Conservation (phyloP, 768 basidiomycete genomes). For the Lenzites betulinus region DNA sequence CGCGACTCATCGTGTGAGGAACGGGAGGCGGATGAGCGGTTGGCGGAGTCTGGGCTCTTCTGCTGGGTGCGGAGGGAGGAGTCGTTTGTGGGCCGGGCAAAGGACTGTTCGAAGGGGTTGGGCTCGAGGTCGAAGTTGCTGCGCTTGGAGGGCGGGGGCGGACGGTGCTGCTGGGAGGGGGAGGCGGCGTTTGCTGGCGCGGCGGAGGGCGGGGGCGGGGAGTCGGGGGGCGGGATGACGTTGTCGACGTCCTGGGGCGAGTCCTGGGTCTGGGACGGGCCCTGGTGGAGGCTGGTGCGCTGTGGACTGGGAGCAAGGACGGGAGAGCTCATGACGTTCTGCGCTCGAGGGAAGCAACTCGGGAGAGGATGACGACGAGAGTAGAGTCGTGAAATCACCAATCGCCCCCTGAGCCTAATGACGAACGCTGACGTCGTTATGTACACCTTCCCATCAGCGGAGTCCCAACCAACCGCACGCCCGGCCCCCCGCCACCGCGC, state of each 20-base stretch:
- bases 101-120: constrained; percentile 84
- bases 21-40: constrained; percentile 31
- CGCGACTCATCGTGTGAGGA: constrained; percentile 28
- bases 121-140: constrained; percentile 48
- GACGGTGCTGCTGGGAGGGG: constrained; percentile 17
- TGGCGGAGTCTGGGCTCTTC: constrained; percentile 34
- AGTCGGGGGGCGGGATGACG: constrained; percentile 11
- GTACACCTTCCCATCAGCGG: constrained; percentile 25
- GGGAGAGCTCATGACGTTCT: constrained; percentile 25
- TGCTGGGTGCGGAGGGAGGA: constrained; percentile 43
- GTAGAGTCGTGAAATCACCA: constrained; percentile 17
- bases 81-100: constrained; percentile 53
- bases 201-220: constrained; percentile 8
- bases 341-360: constrained; percentile 9
- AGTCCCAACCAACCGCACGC: constrained; percentile 16
- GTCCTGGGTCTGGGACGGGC: neutral
- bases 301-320: constrained; percentile 15
- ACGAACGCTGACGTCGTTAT: constrained; percentile 33
- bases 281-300: neutral
- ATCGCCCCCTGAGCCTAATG: constrained; percentile 20
- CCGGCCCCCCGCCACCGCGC: constrained; percentile 8
- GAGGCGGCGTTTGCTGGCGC: constrained; percentile 9
- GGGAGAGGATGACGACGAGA: constrained; percentile 25
- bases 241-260: neutral
- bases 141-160: constrained; percentile 26